A percentile compares a stretch with the other conserved stretches of the same genome.
These are phyloP conservation scores for Mariannaea elegans DNA, from an alignment of 2,329 filamentous ascomycete genomes.

Conservation along the genomic window DNA sequence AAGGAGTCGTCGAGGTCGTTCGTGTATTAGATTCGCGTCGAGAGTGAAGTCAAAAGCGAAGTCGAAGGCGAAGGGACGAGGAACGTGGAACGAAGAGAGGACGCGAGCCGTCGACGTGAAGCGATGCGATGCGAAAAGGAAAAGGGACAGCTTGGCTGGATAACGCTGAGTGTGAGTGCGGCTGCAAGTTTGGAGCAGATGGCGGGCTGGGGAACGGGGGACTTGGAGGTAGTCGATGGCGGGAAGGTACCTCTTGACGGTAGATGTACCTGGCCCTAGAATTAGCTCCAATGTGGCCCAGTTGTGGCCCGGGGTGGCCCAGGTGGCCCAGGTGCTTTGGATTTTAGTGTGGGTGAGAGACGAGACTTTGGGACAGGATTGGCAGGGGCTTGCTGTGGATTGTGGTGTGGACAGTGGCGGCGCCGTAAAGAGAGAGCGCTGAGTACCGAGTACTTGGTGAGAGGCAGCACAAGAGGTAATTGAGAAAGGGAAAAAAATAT, in stretches of 20 bases:
- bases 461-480: not conserved
- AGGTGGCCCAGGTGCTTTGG: conserved; percentile 9
- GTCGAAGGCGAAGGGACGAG: not conserved
- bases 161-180: conserved; percentile 11
- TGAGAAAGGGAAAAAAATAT: no score
- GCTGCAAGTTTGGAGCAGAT: not conserved
- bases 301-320: conserved; percentile 5
- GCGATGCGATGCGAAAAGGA: conserved; percentile 31
- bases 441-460: not conserved
- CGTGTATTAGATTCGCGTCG: conserved; percentile 12
- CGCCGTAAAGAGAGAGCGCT: not conserved
- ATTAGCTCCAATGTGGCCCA: not conserved
- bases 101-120: conserved; percentile 19
- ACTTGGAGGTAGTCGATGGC: conserved; percentile 27
- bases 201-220: conserved; percentile 30
- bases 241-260: not conserved
- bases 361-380: not conserved
- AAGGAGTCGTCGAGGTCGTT: conserved; percentile 16
- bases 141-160: conserved; percentile 42
- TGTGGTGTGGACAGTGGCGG: conserved; percentile 12
- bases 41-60: not conserved
- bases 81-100: conserved; percentile 15
- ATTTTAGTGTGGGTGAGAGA: conserved; percentile 8
- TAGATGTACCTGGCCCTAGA: not conserved
- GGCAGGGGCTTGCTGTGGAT: conserved; percentile 6